Conservation (phyloP, 1,139 yeast genomes). For the Blastobotrys ciferrii region DNA sequence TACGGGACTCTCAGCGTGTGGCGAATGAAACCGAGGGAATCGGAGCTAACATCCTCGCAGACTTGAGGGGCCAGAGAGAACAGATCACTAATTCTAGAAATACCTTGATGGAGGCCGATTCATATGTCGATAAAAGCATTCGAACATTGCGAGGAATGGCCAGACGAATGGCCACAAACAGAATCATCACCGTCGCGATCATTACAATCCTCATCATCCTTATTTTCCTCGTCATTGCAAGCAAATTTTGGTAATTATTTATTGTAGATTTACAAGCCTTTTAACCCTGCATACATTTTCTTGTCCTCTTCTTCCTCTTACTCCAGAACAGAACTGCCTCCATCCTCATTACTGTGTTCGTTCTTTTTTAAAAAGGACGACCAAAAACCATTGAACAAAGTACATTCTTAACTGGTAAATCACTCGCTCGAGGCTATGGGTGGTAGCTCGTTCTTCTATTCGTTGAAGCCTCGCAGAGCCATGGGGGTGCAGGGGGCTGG, state of each 20-base stretch:
- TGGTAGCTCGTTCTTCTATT: too few relatives aligned
- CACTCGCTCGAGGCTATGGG: too few relatives aligned
- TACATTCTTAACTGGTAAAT: too few relatives aligned
- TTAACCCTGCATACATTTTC: neutral
- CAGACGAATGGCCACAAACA: slow-evolving; percentile 89
- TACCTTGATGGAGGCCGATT: slow-evolving; percentile 85
- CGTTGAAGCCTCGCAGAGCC: too few relatives aligned
- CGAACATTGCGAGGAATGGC: slow-evolving; percentile 90
- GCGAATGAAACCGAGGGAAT: slow-evolving; percentile 91
- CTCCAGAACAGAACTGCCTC: too few relatives aligned
- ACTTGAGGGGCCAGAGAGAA: slow-evolving; percentile 89
- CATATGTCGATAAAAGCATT: slow-evolving; percentile 85
- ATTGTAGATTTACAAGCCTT: neutral
- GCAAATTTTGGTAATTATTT: slow-evolving; percentile 64
- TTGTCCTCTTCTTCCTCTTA: neutral
- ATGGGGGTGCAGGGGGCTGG: too few relatives aligned
- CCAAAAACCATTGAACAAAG: too few relatives aligned
- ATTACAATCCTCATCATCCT: slow-evolving; percentile 82
- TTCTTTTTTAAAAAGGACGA: too few relatives aligned
- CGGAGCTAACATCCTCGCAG: slow-evolving; percentile 88
- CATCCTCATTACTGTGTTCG: too few relatives aligned
- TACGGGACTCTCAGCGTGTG: slow-evolving; percentile 82
- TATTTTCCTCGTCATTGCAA: slow-evolving; percentile 79
- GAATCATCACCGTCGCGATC: slow-evolving; percentile 90
- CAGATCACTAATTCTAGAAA: slow-evolving; percentile 82